These are phyloP conservation scores for Rhynchospora tenuis DNA, from an alignment of 176 grass and related monocot genomes.

Conservation along the genomic window DNA sequence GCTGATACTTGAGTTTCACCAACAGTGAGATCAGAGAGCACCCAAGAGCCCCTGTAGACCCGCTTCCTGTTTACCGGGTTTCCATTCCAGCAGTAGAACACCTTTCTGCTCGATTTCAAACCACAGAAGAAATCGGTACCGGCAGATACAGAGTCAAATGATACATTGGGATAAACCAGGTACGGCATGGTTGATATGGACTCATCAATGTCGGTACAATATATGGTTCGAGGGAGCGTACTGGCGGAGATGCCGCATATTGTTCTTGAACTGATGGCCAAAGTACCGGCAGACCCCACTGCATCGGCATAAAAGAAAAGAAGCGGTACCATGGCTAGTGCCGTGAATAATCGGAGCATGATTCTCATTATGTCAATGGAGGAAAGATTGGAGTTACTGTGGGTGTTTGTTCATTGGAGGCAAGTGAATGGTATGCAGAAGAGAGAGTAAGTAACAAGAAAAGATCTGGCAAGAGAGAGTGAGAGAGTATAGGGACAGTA, in stretches of 20 bases:
- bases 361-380: not conserved
- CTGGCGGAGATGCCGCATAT: slow-evolving; percentile 44
- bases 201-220: not conserved
- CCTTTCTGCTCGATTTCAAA: slow-evolving; percentile 6
- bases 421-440: not conserved
- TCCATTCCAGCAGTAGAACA: slow-evolving; percentile 75
- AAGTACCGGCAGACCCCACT: slow-evolving; percentile 36
- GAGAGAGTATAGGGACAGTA: not conserved
- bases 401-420: slow-evolving; percentile 9
- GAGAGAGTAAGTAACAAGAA: not conserved
- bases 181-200: not conserved
- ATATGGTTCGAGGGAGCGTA: not conserved
- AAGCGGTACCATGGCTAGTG: not conserved
- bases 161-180: slow-evolving; percentile 8
- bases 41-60: slow-evolving; percentile 28
- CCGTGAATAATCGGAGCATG: not conserved
- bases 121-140: slow-evolving; percentile 46
- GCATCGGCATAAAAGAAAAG: not conserved
- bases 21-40: slow-evolving; percentile 38
- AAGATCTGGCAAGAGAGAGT: not conserved
- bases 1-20: slow-evolving; percentile 57
- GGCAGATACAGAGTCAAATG: slow-evolving; percentile 52
- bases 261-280: slow-evolving; percentile 41
- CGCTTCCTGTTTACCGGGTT: slow-evolving; percentile 6
- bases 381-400: not conserved